phyloP scores from a whole-genome alignment of 352 stramenopile genomes.

The Globisporangium recalcitrans region DNA sequence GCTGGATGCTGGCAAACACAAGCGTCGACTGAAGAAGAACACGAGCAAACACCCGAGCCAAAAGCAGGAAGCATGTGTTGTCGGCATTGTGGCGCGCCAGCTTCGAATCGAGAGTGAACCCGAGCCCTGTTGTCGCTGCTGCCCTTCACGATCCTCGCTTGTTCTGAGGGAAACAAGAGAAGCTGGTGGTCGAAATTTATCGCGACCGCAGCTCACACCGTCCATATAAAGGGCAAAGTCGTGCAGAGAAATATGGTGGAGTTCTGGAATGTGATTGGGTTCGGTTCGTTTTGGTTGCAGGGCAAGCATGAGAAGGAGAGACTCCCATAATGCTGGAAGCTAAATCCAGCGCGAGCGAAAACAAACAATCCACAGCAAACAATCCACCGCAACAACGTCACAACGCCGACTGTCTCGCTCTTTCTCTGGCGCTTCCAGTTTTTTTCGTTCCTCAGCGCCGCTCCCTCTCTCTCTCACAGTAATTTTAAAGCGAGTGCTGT shows the following conservation, averaged over 20 bases:
- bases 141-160: neutral
- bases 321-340: neutral
- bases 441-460: neutral
- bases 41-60: neutral
- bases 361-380: constrained; percentile 3
- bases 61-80: neutral
- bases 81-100: neutral
- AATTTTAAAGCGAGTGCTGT: neutral
- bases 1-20: neutral
- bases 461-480: constrained; percentile 4
- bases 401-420: neutral
- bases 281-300: too few species aligned
- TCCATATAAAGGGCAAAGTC: neutral
- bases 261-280: too few species aligned
- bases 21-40: neutral
- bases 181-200: neutral
- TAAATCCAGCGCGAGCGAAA: neutral
- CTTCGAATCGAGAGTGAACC: neutral
- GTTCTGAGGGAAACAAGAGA: neutral
- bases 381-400: constrained; percentile 4
- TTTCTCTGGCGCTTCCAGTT: constrained; percentile 4
- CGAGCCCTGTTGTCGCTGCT: neutral
- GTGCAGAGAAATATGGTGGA: neutral
- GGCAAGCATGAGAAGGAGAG: too few species aligned
- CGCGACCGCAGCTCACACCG: neutral